Evolutionary conservation across 2,329 filamentous ascomycete species (phyloP).

Genomic region (Stromatinia cepivora): DNA sequence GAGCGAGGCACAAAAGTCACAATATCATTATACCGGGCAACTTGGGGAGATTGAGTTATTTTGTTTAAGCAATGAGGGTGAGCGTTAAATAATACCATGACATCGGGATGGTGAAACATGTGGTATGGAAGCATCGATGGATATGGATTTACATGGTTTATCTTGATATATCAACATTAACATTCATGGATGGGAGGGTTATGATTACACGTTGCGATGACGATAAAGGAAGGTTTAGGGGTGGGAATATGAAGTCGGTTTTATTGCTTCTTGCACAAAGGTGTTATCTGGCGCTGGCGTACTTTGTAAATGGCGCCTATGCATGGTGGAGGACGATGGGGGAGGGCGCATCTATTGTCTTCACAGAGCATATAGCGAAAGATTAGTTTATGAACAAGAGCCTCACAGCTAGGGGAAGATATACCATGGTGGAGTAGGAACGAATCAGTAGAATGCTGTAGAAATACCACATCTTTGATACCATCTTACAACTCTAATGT

Average conservation of each 20-base stretch:
- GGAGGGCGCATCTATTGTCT: conserved; percentile 26
- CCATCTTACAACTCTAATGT: background rate
- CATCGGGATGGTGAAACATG: background rate
- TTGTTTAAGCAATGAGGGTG: conserved; percentile 56
- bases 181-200: conserved; percentile 32
- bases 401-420: conserved; percentile 14
- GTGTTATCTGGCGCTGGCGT: conserved; percentile 31
- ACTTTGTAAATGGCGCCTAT: conserved; percentile 28
- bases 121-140: conserved; percentile 13
- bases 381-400: conserved; percentile 19
- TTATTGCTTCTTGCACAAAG: conserved; percentile 27
- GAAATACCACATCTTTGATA: conserved; percentile 23
- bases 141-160: conserved; percentile 18
- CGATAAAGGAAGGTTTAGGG: conserved; percentile 33
- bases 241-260: conserved; percentile 28
- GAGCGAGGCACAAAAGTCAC: conserved; percentile 70
- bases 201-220: conserved; percentile 38
- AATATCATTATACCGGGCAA: conserved; percentile 60
- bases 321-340: conserved; percentile 23
- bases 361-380: conserved; percentile 14
- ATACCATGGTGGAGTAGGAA: conserved; percentile 18
- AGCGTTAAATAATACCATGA: conserved; percentile 23
- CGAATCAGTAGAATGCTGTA: conserved; percentile 18
- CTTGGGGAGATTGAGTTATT: conserved; percentile 90
- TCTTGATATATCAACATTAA: conserved; percentile 28